Percentiles rank a stretch among this genome's conserved stretches.
phyloP scores from a whole-genome alignment of 2,329 filamentous ascomycete genomes.

The Neofusicoccum umdonicola region DNA sequence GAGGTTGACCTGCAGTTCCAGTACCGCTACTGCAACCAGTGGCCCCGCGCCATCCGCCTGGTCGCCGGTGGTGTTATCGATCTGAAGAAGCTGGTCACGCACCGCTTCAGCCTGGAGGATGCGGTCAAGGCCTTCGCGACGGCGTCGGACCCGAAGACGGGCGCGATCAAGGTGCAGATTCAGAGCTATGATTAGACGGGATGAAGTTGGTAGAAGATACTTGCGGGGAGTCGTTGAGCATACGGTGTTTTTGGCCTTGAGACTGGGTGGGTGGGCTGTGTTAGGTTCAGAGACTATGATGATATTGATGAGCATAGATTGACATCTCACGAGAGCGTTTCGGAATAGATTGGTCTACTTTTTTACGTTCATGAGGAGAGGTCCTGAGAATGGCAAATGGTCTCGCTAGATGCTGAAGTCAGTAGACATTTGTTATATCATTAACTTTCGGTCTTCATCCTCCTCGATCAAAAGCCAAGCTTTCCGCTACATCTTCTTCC shows the following conservation, averaged over 20 bases:
- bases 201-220: background rate
- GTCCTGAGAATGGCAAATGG: too few relatives aligned
- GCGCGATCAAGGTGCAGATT: slow-evolving; percentile 97
- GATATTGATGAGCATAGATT: slow-evolving; percentile 2
- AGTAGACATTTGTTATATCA: too few relatives aligned
- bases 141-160: slow-evolving; percentile 81
- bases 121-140: slow-evolving; percentile 87
- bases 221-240: too few relatives aligned
- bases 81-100: slow-evolving; percentile 78
- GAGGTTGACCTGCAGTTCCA: slow-evolving; percentile 96
- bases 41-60: slow-evolving; percentile 88
- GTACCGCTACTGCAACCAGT: slow-evolving; percentile 94
- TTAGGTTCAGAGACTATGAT: background rate
- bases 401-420: too few relatives aligned
- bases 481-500: too few relatives aligned
- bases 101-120: slow-evolving; percentile 82
- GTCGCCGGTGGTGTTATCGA: slow-evolving; percentile 82
- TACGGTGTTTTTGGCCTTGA: too few relatives aligned
- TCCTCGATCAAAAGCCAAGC: too few relatives aligned
- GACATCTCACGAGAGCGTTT: background rate
- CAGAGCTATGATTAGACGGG: slow-evolving; percentile 50
- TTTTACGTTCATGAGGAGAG: background rate
- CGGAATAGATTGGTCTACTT: background rate
- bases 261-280: background rate
- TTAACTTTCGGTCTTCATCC: too few relatives aligned